Evolutionary conservation across 306 rosid species (phyloP).

Genomic region (Lathyrus sativus): DNA sequence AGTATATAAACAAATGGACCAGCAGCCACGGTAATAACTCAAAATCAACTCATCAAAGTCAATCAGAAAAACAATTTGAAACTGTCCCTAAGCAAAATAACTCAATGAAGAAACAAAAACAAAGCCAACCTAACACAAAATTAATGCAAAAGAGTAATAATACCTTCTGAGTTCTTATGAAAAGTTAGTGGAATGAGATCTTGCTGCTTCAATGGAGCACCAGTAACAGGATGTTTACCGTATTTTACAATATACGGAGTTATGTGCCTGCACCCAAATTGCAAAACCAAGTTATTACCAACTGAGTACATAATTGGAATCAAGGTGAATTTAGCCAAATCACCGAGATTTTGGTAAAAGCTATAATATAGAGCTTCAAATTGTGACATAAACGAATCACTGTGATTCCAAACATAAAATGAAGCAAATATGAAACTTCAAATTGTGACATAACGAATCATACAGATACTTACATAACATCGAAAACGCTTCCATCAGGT

Average conservation of each 20-base stretch:
- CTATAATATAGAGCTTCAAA: not conserved
- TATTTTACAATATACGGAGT: constrained; percentile 75
- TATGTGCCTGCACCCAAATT: constrained; percentile 65
- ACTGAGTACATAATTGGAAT: not conserved
- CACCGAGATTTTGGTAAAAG: no score
- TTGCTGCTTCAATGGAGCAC: constrained; percentile 68
- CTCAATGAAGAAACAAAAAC: not conserved
- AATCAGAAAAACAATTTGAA: constrained; percentile 2
- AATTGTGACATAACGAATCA: not conserved
- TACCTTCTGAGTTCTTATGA: constrained; percentile 94
- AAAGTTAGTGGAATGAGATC: constrained; percentile 81
- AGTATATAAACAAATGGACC: not conserved
- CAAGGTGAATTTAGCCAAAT: no score
- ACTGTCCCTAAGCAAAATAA: not conserved
- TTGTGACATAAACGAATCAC: not conserved
- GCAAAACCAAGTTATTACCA: constrained; percentile 21
- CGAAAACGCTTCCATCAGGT: constrained; percentile 80
- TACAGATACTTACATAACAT: constrained; percentile 55
- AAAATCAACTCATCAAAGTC: not conserved
- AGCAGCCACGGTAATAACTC: not conserved
- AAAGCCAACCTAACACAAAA: not conserved
- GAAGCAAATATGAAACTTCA: not conserved
- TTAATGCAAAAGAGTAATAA: constrained; percentile 1
- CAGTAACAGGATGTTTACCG: constrained; percentile 89
- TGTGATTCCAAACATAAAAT: no score